A percentile compares a stretch with the other conserved stretches of the same genome.
Evolutionary conservation across 73 alveolate species (phyloP).

Genomic region (Paramecium caudatum): DNA sequence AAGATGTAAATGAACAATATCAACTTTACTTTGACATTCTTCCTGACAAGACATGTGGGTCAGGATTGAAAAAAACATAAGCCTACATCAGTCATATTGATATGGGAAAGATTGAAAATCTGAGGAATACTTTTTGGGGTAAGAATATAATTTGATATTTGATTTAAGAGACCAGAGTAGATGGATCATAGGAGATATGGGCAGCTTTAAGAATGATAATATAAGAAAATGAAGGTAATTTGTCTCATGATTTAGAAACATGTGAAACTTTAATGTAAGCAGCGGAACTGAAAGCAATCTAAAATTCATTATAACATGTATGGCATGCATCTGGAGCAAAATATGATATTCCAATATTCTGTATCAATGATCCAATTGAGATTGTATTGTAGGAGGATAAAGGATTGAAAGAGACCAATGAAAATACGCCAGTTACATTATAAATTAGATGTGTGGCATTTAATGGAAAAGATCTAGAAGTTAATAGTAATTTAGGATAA

Average conservation of each 20-base stretch:
- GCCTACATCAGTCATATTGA: constrained; percentile 21
- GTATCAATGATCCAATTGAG: constrained; percentile 62
- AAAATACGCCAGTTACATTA: neutral
- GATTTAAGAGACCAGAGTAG: constrained; percentile 62
- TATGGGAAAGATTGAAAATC: neutral
- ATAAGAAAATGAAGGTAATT: constrained; percentile 15
- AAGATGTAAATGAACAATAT: constrained; percentile 53
- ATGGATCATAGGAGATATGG: constrained; percentile 63
- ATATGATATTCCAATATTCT: constrained; percentile 59
- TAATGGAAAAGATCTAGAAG: constrained; percentile 28
- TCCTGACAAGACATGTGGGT: neutral
- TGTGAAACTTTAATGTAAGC: neutral
- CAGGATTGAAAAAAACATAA: constrained; percentile 37
- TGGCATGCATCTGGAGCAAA: constrained; percentile 17
- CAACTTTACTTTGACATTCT: constrained; percentile 24
- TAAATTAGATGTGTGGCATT: constrained; percentile 1
- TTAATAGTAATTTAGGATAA: neutral
- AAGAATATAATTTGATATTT: neutral
- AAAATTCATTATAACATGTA: constrained; percentile 21
- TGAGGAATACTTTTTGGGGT: constrained; percentile 60
- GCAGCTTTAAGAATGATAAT: neutral
- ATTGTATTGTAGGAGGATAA: neutral
- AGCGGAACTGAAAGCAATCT: constrained; percentile 6
- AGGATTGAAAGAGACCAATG: neutral
- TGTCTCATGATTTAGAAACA: neutral